Percentiles rank a stretch among this genome's conserved stretches.
phyloP scores from a whole-genome alignment of 352 stramenopile genomes.

The Pythium chondricola region DNA sequence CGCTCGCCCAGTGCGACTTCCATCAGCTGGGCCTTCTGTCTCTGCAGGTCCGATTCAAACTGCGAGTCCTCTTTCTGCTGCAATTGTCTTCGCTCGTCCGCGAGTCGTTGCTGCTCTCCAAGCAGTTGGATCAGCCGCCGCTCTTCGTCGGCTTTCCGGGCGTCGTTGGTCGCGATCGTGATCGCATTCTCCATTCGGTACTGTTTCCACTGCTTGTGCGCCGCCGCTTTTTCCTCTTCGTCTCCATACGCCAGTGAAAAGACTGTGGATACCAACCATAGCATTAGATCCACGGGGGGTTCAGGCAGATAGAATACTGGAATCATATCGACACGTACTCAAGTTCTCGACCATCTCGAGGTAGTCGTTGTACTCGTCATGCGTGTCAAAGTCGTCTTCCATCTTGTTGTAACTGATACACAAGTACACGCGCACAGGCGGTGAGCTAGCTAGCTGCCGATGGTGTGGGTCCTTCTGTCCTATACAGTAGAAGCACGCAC shows the following conservation, averaged over 20 bases:
- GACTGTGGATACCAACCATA: constrained; percentile 45
- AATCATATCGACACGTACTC: constrained; percentile 31
- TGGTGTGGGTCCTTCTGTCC: too few species aligned
- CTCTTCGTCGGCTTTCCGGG: constrained; percentile 83
- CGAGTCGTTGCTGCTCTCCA: constrained; percentile 71
- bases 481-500: constrained; percentile 25
- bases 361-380: constrained; percentile 86
- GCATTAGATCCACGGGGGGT: too few species aligned
- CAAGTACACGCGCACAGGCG: background rate
- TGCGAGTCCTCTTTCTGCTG: constrained; percentile 77
- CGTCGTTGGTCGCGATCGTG: constrained; percentile 79
- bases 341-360: constrained; percentile 81
- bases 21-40: constrained; percentile 82
- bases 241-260: constrained; percentile 82
- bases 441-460: too few species aligned
- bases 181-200: constrained; percentile 80
- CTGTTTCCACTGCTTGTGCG: constrained; percentile 83
- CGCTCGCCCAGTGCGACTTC: constrained; percentile 79
- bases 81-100: constrained; percentile 67
- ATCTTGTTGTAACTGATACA: constrained; percentile 80
- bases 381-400: constrained; percentile 81
- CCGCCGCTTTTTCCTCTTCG: constrained; percentile 56
- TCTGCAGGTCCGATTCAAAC: constrained; percentile 73
- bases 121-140: constrained; percentile 81
- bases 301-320: background rate